Percentiles rank a stretch among this genome's conserved stretches.
Conservation (phyloP, 2,329 filamentous ascomycete genomes). For the Monosporascus sp. region DNA sequence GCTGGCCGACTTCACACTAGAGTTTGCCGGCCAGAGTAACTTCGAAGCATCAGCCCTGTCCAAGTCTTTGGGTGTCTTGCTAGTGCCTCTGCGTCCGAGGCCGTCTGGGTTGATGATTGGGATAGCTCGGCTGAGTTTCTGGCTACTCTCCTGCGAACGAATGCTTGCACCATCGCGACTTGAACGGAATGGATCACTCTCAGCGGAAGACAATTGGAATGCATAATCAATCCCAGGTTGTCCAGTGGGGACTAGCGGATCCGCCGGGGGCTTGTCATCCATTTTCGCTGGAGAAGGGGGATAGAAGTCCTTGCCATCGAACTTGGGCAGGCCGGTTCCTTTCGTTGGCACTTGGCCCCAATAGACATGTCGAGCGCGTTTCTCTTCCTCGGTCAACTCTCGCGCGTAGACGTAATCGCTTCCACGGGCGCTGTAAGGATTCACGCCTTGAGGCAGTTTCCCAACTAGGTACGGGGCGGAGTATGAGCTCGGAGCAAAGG, state of each 20-base stretch:
- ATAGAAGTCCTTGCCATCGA: constrained; percentile 61
- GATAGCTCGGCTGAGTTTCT: constrained; percentile 27
- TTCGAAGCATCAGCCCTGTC: constrained; percentile 6
- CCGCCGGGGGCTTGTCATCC: background rate
- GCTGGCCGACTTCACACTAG: constrained; percentile 2
- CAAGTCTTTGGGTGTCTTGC: constrained; percentile 10
- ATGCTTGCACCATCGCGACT: constrained; percentile 15
- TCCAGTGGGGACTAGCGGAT: constrained; percentile 3
- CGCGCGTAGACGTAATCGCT: constrained; percentile 51
- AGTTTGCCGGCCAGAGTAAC: constrained; percentile 7
- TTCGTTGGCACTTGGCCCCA: constrained; percentile 53
- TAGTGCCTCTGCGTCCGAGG: constrained; percentile 2
- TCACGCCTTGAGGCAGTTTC: constrained; percentile 39
- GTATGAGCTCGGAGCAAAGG: constrained; percentile 3
- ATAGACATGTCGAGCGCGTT: constrained; percentile 53
- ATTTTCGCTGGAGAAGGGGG: constrained; percentile 47
- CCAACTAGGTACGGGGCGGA: constrained; percentile 51
- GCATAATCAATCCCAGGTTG: constrained; percentile 10
- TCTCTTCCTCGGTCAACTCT: constrained; percentile 53
- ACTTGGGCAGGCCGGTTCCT: constrained; percentile 53
- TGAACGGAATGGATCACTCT: constrained; percentile 22
- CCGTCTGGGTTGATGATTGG: constrained; percentile 27
- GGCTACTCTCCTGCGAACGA: constrained; percentile 17
- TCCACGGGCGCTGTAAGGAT: constrained; percentile 34
- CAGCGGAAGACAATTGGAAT: constrained; percentile 7